Evolutionary conservation across 2,329 filamentous ascomycete species (phyloP).

Genomic region (Colletotrichum siamense): DNA sequence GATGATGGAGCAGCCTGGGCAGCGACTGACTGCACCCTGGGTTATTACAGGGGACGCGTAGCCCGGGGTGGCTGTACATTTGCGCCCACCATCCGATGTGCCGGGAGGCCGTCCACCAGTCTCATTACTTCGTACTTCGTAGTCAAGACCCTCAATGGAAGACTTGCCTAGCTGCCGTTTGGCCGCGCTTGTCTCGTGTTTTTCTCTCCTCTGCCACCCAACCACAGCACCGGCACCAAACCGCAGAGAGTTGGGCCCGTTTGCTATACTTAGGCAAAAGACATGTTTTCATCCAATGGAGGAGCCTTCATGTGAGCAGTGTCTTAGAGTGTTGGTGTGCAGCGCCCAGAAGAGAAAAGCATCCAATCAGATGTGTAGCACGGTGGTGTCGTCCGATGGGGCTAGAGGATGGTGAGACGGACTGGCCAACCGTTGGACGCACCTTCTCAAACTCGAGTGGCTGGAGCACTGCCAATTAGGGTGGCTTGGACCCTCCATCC

Average conservation of each 20-base stretch:
- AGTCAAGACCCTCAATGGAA: neutral
- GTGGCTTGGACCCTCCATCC: neutral
- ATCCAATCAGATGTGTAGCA: neutral
- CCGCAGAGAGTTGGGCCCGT: neutral
- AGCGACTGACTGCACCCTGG: neutral
- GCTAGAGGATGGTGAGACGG: constrained; percentile 14
- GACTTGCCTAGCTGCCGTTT: neutral
- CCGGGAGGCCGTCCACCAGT: constrained; percentile 9
- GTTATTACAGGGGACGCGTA: constrained; percentile 6
- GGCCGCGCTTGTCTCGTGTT: neutral
- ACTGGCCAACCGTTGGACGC: neutral
- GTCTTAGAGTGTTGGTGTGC: neutral
- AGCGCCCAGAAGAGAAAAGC: neutral
- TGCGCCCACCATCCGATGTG: constrained; percentile 13
- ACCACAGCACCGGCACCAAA: neutral
- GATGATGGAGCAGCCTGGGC: neutral
- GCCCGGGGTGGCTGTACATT: constrained; percentile 3
- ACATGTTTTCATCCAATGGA: neutral
- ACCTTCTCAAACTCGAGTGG: constrained; percentile 10
- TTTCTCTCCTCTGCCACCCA: neutral
- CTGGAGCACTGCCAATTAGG: neutral
- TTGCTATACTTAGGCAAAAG: neutral
- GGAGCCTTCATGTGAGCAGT: neutral
- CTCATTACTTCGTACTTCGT: neutral
- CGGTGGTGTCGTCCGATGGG: neutral